These are phyloP conservation scores for Wickerhamiella cacticola DNA, from an alignment of 805 yeast species.

Conservation along the genomic window DNA sequence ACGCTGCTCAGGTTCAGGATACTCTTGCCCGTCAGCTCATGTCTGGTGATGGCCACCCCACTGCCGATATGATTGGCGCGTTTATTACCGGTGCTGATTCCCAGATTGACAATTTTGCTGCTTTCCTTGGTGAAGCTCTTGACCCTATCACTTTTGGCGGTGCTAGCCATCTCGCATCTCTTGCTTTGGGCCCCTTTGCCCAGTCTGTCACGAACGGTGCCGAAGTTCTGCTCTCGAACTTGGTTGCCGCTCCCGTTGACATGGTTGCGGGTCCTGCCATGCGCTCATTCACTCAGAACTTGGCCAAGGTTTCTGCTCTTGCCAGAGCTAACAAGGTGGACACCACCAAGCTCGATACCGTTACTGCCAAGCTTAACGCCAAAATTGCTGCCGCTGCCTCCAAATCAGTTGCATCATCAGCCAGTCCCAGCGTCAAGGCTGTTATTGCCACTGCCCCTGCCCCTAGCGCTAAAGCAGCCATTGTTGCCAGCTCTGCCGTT, in stretches of 20 bases:
- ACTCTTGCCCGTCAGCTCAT: slow-evolving; percentile 17
- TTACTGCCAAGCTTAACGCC: too few species aligned
- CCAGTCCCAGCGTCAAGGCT: not conserved
- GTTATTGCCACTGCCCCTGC: not conserved
- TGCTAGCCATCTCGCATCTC: too few species aligned
- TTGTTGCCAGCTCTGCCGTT: not conserved
- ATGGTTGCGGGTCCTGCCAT: slow-evolving; percentile 14
- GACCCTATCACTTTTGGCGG: too few species aligned
- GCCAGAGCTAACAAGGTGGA: not conserved
- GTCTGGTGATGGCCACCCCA: slow-evolving; percentile 20
- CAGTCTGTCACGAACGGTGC: too few species aligned
- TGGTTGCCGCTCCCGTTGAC: slow-evolving; percentile 20
- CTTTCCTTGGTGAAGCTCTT: slow-evolving; percentile 18
- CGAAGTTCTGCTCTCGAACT: slow-evolving; percentile 25
- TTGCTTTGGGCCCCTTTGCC: too few species aligned
- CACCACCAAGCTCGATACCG: not conserved
- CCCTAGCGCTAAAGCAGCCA: not conserved
- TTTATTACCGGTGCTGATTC: slow-evolving; percentile 28
- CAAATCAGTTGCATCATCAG: not conserved
- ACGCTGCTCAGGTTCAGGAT: slow-evolving; percentile 19
- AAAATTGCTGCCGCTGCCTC: not conserved
- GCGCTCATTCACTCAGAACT: slow-evolving; percentile 14
- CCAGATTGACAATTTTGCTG: slow-evolving; percentile 26
- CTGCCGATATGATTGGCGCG: slow-evolving; percentile 19
- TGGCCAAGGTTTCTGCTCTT: not conserved